phyloP scores from a whole-genome alignment of 2,329 filamentous ascomycete species.

The Claviceps sp. region DNA sequence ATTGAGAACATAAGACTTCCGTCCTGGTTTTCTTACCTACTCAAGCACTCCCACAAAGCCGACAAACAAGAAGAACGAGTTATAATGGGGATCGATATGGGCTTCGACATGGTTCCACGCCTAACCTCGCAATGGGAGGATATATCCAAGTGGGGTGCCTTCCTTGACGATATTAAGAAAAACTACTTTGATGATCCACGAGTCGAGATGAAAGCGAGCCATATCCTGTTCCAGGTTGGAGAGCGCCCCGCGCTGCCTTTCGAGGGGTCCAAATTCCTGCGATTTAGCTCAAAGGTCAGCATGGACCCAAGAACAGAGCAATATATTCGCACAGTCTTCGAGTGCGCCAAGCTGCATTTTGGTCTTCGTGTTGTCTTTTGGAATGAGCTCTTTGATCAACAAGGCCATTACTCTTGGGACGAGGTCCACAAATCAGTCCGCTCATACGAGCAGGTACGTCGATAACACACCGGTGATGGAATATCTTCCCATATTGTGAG shows the following conservation, averaged over 20 bases:
- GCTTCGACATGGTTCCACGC: slow-evolving; percentile 1
- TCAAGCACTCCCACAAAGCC: neutral
- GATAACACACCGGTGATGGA: neutral
- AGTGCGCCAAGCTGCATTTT: neutral
- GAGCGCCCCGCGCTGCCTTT: neutral
- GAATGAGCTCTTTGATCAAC: neutral
- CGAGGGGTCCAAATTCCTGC: slow-evolving; percentile 2
- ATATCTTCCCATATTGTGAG: neutral
- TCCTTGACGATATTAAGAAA: neutral
- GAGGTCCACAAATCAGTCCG: neutral
- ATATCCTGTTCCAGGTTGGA: slow-evolving; percentile 1
- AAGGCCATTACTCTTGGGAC: neutral
- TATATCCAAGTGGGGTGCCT: neutral
- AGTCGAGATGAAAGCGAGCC: neutral
- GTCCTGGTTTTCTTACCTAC: neutral
- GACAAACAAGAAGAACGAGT: neutral
- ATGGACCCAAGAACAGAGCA: neutral
- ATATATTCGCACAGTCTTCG: neutral
- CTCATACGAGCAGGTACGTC: neutral
- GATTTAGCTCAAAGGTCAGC: neutral
- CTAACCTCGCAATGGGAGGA: neutral
- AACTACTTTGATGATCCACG: neutral
- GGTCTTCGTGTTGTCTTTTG: neutral
- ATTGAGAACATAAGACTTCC: neutral
- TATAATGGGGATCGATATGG: neutral